A percentile compares a stretch with the other conserved stretches of the same genome.
Conservation (phyloP, 192 early-diverging fungal species). For the Backusella luteola region DNA sequence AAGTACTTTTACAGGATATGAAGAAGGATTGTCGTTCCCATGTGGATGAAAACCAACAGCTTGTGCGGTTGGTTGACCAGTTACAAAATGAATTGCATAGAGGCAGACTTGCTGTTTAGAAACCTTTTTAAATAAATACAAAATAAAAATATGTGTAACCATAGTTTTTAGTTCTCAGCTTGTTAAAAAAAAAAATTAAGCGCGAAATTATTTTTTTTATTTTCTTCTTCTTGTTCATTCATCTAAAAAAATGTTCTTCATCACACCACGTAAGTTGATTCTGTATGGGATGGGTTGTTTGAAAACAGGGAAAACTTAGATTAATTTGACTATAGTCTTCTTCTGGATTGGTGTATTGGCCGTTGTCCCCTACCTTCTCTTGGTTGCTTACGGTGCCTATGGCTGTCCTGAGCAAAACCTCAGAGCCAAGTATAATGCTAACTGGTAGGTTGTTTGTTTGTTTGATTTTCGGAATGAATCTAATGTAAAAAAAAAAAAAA, state of each 20-base stretch:
- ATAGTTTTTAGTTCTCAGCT: not conserved
- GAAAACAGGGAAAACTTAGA: not conserved
- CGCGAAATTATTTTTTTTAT: not conserved
- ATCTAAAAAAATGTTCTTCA: conserved; percentile 9
- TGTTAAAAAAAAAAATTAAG: not conserved
- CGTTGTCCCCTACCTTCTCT: conserved; percentile 35
- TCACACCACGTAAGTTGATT: not conserved
- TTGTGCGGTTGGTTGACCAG: conserved; percentile 11
- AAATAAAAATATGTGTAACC: conserved; percentile 1
- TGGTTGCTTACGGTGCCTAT: conserved; percentile 38
- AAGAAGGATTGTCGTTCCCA: conserved; percentile 8
- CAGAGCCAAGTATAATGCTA: conserved; percentile 53
- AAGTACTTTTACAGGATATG: conserved; percentile 14
- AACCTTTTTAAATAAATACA: not conserved
- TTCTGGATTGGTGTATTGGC: conserved; percentile 38
- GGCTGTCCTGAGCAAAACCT: conserved; percentile 48
- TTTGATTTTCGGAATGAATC: not conserved
- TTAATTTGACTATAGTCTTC: conserved; percentile 11
- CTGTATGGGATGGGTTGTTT: not conserved
- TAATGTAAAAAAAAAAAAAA: not conserved
- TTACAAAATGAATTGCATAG: conserved; percentile 14
- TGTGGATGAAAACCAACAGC: conserved; percentile 14
- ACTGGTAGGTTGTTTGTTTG: conserved; percentile 32
- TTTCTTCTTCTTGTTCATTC: not conserved
- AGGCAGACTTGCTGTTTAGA: conserved; percentile 5